phyloP scores from a whole-genome alignment of 352 stramenopile species.

The Phytopythium helicoides region DNA sequence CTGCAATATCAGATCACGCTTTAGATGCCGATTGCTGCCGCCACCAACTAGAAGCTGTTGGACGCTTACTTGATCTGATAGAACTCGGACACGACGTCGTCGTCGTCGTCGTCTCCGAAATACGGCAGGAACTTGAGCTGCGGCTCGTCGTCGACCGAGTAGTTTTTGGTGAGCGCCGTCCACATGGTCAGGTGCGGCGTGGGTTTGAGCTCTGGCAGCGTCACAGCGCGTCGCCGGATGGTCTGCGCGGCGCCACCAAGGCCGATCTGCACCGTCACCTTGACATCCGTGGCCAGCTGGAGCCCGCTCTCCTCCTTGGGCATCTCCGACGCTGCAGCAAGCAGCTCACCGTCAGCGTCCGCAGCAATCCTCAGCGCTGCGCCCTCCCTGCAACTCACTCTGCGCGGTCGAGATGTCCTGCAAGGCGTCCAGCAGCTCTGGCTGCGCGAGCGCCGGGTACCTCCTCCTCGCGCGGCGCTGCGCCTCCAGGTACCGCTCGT shows the following conservation, averaged over 20 bases:
- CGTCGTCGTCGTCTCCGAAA: slow-evolving; percentile 80
- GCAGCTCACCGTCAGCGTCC: neutral
- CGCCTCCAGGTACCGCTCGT: slow-evolving; percentile 26
- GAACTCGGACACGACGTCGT: slow-evolving; percentile 80
- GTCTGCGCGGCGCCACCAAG: slow-evolving; percentile 14
- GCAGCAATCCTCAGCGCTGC: no score
- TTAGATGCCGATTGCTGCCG: neutral
- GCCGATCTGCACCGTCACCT: slow-evolving; percentile 26
- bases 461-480: slow-evolving; percentile 17
- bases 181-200: slow-evolving; percentile 70
- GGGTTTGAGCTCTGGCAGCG: slow-evolving; percentile 48
- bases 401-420: slow-evolving; percentile 38
- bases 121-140: slow-evolving; percentile 69
- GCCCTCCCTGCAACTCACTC: slow-evolving; percentile 30
- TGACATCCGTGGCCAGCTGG: slow-evolving; percentile 15
- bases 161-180: slow-evolving; percentile 81
- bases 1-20: slow-evolving; percentile 24
- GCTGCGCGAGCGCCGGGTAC: slow-evolving; percentile 24
- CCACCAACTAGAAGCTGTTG: neutral
- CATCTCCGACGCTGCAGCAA: slow-evolving; percentile 40
- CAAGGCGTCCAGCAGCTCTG: slow-evolving; percentile 31
- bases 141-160: slow-evolving; percentile 84
- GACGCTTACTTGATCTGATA: slow-evolving; percentile 72
- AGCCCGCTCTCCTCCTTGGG: slow-evolving; percentile 14
- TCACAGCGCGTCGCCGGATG: slow-evolving; percentile 29